A percentile compares a stretch with the other conserved stretches of the same genome.
Evolutionary conservation across 2,329 filamentous ascomycete genomes (phyloP).

Genomic region (Trichophyton rubrum): DNA sequence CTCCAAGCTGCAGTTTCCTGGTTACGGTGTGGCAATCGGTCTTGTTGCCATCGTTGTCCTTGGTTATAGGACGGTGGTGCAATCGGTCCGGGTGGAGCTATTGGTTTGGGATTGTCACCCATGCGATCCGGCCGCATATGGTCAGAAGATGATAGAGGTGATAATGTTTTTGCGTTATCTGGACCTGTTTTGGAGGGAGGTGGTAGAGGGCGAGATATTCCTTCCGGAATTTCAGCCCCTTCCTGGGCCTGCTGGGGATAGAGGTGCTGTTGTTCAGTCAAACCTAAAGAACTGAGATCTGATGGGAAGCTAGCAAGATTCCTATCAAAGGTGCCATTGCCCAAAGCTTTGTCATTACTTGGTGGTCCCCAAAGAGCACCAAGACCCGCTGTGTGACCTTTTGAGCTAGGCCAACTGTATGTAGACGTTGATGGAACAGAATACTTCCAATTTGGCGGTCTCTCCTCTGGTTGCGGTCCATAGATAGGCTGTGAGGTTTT

Average conservation of each 20-base stretch:
- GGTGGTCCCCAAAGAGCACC: slow-evolving; percentile 49
- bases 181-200: slow-evolving; percentile 20
- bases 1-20: slow-evolving; percentile 31
- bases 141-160: slow-evolving; percentile 30
- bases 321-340: slow-evolving; percentile 52
- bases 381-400: slow-evolving; percentile 25
- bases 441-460: slow-evolving; percentile 26
- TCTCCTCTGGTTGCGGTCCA: slow-evolving; percentile 24
- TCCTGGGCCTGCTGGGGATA: slow-evolving; percentile 14
- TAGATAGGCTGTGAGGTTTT: background rate
- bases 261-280: slow-evolving; percentile 29
- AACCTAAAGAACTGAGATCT: slow-evolving; percentile 30
- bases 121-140: slow-evolving; percentile 23
- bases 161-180: slow-evolving; percentile 23
- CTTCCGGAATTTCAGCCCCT: slow-evolving; percentile 13
- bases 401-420: slow-evolving; percentile 28
- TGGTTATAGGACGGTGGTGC: slow-evolving; percentile 31
- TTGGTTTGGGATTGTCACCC: slow-evolving; percentile 29
- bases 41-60: slow-evolving; percentile 19
- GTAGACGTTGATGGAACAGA: slow-evolving; percentile 21
- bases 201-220: slow-evolving; percentile 20
- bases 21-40: slow-evolving; percentile 19
- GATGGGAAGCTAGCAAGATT: slow-evolving; percentile 38
- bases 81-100: slow-evolving; percentile 35
- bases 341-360: slow-evolving; percentile 44